These are phyloP conservation scores for Leishmania tropica DNA, from an alignment of 208 protist genomes.

Conservation along the genomic window DNA sequence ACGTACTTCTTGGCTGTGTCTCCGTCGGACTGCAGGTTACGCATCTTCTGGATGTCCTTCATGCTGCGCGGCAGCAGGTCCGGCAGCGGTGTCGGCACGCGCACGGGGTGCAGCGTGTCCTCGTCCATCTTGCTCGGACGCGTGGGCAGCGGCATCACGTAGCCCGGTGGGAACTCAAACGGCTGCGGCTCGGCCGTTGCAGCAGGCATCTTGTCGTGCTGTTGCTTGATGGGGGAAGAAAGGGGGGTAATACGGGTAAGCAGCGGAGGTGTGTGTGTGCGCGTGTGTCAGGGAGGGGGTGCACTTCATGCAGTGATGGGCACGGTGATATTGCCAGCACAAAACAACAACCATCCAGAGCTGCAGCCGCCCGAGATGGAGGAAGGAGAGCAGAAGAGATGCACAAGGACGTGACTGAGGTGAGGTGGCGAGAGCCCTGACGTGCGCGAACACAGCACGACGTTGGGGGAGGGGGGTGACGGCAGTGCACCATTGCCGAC, in stretches of 20 bases:
- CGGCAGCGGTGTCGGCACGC: constrained; percentile 59
- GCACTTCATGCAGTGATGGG: not conserved
- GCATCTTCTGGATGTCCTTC: constrained; percentile 75
- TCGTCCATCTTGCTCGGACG: constrained; percentile 34
- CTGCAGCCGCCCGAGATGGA: not conserved
- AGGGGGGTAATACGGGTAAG: not conserved
- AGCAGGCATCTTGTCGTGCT: not conserved
- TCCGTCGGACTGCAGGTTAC: constrained; percentile 55
- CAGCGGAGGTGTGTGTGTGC: not conserved
- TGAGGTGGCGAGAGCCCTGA: not conserved
- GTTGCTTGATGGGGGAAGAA: not conserved
- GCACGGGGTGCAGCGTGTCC: constrained; percentile 64
- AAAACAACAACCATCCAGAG: not conserved
- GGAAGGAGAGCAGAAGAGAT: not conserved
- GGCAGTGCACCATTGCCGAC: not conserved
- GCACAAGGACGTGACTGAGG: not conserved
- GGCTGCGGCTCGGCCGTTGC: constrained; percentile 27
- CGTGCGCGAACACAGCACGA: not conserved
- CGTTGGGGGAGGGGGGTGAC: not conserved
- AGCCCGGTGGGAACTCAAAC: constrained; percentile 42
- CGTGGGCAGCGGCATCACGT: constrained; percentile 52
- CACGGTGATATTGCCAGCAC: not conserved
- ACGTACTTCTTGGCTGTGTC: constrained; percentile 62
- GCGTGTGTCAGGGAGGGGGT: not conserved
- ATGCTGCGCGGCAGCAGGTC: constrained; percentile 73